phyloP scores from a whole-genome alignment of 768 basidiomycete species.

The Bullera alba region DNA sequence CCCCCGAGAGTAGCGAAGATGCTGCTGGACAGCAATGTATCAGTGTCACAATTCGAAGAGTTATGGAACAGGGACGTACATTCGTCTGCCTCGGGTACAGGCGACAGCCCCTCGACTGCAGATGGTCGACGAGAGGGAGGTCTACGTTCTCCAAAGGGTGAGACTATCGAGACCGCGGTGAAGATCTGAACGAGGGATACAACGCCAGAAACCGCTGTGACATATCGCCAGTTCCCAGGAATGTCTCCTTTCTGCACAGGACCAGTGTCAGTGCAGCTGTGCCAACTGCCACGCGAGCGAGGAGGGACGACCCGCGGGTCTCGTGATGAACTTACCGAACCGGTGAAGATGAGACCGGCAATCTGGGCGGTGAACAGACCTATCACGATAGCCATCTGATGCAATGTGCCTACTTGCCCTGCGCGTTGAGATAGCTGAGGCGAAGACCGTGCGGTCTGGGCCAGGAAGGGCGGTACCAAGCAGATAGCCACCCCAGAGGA shows the following conservation, averaged over 20 bases:
- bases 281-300: neutral
- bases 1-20: slow-evolving; percentile 11
- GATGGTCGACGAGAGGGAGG: neutral
- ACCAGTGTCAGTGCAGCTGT: too few species aligned
- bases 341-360: slow-evolving; percentile 34
- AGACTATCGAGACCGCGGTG: neutral
- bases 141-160: slow-evolving; percentile 5
- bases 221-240: slow-evolving; percentile 40
- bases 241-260: slow-evolving; percentile 31
- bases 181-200: slow-evolving; percentile 29
- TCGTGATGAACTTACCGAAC: slow-evolving; percentile 19
- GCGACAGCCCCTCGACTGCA: neutral
- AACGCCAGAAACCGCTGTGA: slow-evolving; percentile 33
- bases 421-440: slow-evolving; percentile 20
- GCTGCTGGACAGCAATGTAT: slow-evolving; percentile 7
- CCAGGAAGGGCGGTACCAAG: slow-evolving; percentile 40
- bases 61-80: neutral
- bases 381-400: slow-evolving; percentile 41
- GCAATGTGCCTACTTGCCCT: slow-evolving; percentile 39
- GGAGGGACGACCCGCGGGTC: too few species aligned
- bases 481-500: slow-evolving; percentile 40
- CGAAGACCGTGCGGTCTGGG: slow-evolving; percentile 22
- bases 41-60: neutral
- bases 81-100: slow-evolving; percentile 1
- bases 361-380: slow-evolving; percentile 38